phyloP scores from a whole-genome alignment of 2,329 filamentous ascomycete genomes.

The Coccinonectria pachysandricola region DNA sequence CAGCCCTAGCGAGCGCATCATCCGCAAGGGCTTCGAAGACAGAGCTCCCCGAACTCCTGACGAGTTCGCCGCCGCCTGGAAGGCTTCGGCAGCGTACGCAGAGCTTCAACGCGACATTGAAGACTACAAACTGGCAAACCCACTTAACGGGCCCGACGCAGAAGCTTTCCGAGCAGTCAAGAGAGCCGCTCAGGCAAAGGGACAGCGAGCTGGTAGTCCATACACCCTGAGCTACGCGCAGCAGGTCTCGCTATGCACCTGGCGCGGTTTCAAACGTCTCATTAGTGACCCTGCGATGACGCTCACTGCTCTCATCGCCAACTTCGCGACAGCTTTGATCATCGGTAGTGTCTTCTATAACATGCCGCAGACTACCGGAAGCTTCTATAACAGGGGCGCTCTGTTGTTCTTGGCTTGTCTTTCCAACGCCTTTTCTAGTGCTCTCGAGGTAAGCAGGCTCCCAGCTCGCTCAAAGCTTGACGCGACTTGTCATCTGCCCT shows the following conservation, averaged over 20 bases:
- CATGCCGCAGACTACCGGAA: background rate
- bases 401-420: background rate
- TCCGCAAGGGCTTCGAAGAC: slow-evolving; percentile 22
- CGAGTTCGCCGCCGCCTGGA: slow-evolving; percentile 27
- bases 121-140: slow-evolving; percentile 30
- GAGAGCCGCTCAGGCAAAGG: background rate
- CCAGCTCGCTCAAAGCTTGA: background rate
- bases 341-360: background rate
- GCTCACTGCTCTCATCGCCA: background rate
- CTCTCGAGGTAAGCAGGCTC: background rate
- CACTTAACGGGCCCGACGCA: slow-evolving; percentile 22
- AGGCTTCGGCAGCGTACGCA: slow-evolving; percentile 8
- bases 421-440: slow-evolving; percentile 1
- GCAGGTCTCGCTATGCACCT: background rate
- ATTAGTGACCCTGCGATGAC: background rate
- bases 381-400: background rate
- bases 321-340: background rate
- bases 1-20: slow-evolving; percentile 22
- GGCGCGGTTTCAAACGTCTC: background rate
- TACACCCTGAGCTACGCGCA: background rate
- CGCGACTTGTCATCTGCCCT: no score
- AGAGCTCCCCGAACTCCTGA: slow-evolving; percentile 25
- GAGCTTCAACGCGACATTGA: slow-evolving; percentile 39
- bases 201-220: background rate
- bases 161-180: background rate